Percentiles rank a stretch among this genome's conserved stretches.
These are phyloP conservation scores for Talaromyces atroroseus DNA, from an alignment of 2,329 filamentous ascomycete species.

Conservation along the genomic window DNA sequence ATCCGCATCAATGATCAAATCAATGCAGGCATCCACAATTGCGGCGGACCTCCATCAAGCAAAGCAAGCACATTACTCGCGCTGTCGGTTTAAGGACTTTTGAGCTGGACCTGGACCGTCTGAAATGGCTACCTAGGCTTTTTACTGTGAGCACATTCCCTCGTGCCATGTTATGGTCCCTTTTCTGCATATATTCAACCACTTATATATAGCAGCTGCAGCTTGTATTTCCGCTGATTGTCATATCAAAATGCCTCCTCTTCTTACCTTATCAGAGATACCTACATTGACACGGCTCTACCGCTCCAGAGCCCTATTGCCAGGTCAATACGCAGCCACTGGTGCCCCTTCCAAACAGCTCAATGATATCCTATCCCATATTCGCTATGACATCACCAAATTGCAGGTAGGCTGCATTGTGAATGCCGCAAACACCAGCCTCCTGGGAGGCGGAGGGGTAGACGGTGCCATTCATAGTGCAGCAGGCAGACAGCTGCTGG, in stretches of 20 bases:
- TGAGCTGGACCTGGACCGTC: not conserved
- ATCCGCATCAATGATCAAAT: not conserved
- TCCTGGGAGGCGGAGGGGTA: constrained; percentile 86
- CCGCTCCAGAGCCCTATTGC: constrained; percentile 47
- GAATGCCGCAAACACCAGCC: constrained; percentile 77
- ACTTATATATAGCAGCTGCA: not conserved
- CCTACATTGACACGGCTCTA: constrained; percentile 57
- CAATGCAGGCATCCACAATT: not conserved
- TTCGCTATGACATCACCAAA: constrained; percentile 74
- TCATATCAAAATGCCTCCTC: constrained; percentile 6
- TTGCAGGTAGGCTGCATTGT: constrained; percentile 78
- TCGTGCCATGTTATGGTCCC: not conserved
- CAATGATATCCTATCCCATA: constrained; percentile 54
- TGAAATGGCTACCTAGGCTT: not conserved
- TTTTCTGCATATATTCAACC: not conserved
- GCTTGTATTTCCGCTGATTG: not conserved
- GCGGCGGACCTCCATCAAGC: not conserved
- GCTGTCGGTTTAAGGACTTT: not conserved
- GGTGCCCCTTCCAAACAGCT: constrained; percentile 47
- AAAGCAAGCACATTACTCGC: not conserved
- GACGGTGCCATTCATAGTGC: constrained; percentile 81
- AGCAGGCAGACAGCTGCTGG: constrained; percentile 63
- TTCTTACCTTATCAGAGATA: constrained; percentile 30
- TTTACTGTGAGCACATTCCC: not conserved
- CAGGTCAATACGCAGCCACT: constrained; percentile 20